Evolutionary conservation across 805 yeast species (phyloP), one percentile per base, ranked within the genome.

Genomic region (Spencermartinsiella europaea): DNA sequence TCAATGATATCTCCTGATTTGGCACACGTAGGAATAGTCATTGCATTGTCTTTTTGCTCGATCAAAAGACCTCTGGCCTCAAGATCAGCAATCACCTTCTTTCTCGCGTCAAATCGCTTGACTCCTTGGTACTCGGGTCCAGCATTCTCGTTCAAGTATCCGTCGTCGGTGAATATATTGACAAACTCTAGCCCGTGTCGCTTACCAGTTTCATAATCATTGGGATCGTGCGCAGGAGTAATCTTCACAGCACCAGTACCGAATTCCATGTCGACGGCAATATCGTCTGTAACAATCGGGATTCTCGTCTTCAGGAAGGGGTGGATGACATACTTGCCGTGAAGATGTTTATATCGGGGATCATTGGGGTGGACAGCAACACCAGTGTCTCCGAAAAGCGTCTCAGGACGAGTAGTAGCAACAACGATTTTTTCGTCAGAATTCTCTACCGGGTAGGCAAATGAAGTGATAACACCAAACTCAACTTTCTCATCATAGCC

Each of bases 241-340:
- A 93, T 93, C 72, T 93, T 93, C 52, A 93, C 99, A 41, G 99
- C 99, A 83, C 99, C 99, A 52, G 99, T 93, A 77, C 99, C 99
- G 58, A 93, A 93, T 67, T 86, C 95, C 98, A 93, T 93, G 68
- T 93, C 99, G 54, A 93, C 99, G 35, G 97, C 93, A 69, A 87
- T 95, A 34, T 81, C 65, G 66, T 93, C 99, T 44, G 89, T 80
- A 52, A 93, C 72, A 62, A 93, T 87, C 56, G 99, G 99, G 45
- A 93, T 68, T 62, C 79, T 74, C 66, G 88, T 83, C 63, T 84
- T 85, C 60, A 87, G 70, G 70, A 93, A 85, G 52, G 99, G 98
- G 70, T 93, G 98, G 56, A 79, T 67, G 51, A 85, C 93, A 65
- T 73, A 87, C 68, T 90, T 88, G 51, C 99, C 99, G 64, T 93